A percentile compares a stretch with the other conserved stretches of the same genome.
phyloP scores from a whole-genome alignment of 2,329 filamentous ascomycete species.

The Fusarium sacchari region DNA sequence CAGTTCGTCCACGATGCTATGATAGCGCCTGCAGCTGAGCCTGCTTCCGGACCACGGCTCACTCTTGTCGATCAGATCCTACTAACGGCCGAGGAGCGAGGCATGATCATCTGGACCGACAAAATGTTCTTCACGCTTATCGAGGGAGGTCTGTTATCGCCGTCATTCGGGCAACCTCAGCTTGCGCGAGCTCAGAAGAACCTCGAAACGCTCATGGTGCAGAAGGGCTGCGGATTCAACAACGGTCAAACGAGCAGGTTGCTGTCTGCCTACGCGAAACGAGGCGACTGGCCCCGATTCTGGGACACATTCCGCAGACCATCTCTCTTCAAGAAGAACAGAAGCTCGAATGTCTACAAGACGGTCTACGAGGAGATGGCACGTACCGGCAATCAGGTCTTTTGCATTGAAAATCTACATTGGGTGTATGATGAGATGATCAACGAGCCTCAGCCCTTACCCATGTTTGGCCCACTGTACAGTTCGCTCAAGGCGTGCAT shows the following conservation, averaged over 20 bases:
- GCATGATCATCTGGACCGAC: constrained; percentile 54
- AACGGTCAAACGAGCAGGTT: constrained; percentile 54
- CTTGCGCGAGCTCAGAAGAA: constrained; percentile 55
- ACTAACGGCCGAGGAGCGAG: constrained; percentile 57
- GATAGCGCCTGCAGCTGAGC: constrained; percentile 30
- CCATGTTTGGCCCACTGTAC: constrained; percentile 56
- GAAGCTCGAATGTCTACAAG: constrained; percentile 65
- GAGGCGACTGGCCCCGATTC: constrained; percentile 64
- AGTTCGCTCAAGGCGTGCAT: constrained; percentile 65
- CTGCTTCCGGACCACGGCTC: constrained; percentile 46
- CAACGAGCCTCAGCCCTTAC: constrained; percentile 62
- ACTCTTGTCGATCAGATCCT: constrained; percentile 56
- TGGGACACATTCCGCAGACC: constrained; percentile 70
- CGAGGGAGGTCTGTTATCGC: constrained; percentile 50
- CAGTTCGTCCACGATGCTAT: constrained; percentile 55
- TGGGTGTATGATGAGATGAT: constrained; percentile 69
- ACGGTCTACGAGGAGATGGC: constrained; percentile 63
- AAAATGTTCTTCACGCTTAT: constrained; percentile 62
- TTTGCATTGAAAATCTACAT: constrained; percentile 60
- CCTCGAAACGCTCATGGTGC: constrained; percentile 57
- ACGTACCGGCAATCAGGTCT: constrained; percentile 52
- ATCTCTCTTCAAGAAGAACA: constrained; percentile 58
- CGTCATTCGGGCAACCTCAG: constrained; percentile 42
- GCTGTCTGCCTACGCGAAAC: constrained; percentile 58
- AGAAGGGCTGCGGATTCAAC: constrained; percentile 52